phyloP scores from a whole-genome alignment of 768 basidiomycete species.

The Hortiboletus campestris region DNA sequence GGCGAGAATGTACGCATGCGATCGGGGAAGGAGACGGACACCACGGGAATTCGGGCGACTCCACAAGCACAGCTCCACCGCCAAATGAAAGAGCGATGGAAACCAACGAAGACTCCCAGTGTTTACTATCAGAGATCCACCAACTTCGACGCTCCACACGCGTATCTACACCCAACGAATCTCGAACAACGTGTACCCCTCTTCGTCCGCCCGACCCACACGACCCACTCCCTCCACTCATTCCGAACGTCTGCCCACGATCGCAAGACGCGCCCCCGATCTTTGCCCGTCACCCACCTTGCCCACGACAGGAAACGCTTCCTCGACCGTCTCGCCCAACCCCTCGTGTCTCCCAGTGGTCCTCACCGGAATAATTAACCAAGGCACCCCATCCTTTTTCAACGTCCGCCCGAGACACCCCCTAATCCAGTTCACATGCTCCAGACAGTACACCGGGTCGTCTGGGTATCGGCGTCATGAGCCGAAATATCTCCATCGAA shows the following conservation, averaged over 20 bases:
- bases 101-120: no score
- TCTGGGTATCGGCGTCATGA: conserved; percentile 42
- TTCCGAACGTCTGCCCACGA: conserved; percentile 48
- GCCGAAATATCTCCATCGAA: conserved; percentile 5
- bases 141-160: background rate
- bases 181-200: conserved; percentile 64
- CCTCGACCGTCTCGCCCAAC: conserved; percentile 54
- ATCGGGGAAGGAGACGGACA: no score
- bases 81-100: background rate
- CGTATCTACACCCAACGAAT: conserved; percentile 52
- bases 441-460: conserved; percentile 74
- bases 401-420: conserved; percentile 56
- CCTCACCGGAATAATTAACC: conserved; percentile 73
- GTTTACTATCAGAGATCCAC: no score
- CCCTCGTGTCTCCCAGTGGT: conserved; percentile 61
- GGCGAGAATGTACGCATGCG: background rate
- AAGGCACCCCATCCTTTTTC: conserved; percentile 50
- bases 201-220: conserved; percentile 67
- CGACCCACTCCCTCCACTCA: conserved; percentile 49
- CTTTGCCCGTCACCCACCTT: background rate
- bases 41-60: no score
- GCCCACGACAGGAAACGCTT: conserved; percentile 41
- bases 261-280: conserved; percentile 36
- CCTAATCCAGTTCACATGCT: conserved; percentile 69
- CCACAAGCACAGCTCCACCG: background rate